Conservation (phyloP, 768 basidiomycete genomes). For the Podaxis sp. region DNA sequence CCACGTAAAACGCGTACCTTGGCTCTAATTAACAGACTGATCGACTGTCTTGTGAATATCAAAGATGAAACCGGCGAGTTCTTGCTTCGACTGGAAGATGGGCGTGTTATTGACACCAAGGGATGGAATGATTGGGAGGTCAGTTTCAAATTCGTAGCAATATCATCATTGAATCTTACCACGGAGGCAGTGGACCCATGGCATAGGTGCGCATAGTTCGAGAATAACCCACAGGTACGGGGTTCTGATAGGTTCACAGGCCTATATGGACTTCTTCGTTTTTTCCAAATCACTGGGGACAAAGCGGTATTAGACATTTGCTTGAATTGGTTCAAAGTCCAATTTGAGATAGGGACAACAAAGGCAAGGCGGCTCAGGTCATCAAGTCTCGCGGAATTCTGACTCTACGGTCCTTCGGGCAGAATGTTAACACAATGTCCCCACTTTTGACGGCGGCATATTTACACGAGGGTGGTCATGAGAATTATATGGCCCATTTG, state of each 20-base stretch:
- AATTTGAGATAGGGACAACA: slow-evolving; percentile 49
- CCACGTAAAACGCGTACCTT: slow-evolving; percentile 27
- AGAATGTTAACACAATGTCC: slow-evolving; percentile 62
- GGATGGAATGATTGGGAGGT: slow-evolving; percentile 60
- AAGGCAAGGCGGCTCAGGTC: slow-evolving; percentile 30
- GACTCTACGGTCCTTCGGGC: background rate
- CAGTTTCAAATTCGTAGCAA: slow-evolving; percentile 6
- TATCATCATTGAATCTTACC: slow-evolving; percentile 3
- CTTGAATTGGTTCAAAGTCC: slow-evolving; percentile 48
- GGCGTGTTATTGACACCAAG: slow-evolving; percentile 55
- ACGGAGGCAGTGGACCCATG: slow-evolving; percentile 40
- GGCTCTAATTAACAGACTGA: slow-evolving; percentile 34
- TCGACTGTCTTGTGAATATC: slow-evolving; percentile 49
- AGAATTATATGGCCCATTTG: slow-evolving; percentile 36
- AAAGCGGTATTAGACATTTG: slow-evolving; percentile 37
- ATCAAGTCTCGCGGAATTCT: background rate
- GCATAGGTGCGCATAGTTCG: slow-evolving; percentile 30
- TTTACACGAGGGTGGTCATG: slow-evolving; percentile 36
- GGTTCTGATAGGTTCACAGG: slow-evolving; percentile 23
- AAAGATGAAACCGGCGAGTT: slow-evolving; percentile 53
- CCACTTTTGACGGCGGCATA: slow-evolving; percentile 47
- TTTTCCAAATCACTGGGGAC: slow-evolving; percentile 41
- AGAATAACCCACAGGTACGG: background rate
- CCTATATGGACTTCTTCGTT: slow-evolving; percentile 40
- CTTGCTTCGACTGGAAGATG: slow-evolving; percentile 46